Conservation (phyloP, 768 basidiomycete genomes). For the Brasilioporus rufonigricans region DNA sequence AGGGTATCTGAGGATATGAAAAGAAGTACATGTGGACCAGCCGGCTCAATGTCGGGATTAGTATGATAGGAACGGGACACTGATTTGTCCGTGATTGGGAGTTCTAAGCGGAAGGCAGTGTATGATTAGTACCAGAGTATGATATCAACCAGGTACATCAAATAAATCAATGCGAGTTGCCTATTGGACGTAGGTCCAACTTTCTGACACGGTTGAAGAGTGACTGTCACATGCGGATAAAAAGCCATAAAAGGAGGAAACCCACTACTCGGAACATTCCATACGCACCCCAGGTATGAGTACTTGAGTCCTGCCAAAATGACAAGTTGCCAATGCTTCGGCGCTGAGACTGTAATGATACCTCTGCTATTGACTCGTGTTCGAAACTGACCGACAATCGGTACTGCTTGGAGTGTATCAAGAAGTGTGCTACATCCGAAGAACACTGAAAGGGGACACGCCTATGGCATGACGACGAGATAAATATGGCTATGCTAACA, state of each 20-base stretch:
- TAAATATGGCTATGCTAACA: slow-evolving; percentile 8
- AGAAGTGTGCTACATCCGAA: neutral
- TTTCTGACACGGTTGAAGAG: slow-evolving; percentile 8
- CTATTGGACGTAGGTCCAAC: slow-evolving; percentile 5
- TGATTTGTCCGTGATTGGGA: slow-evolving; percentile 1
- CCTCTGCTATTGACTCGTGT: neutral
- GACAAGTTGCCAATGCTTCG: neutral
- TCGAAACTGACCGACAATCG: neutral
- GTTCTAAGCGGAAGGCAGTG: slow-evolving; percentile 8
- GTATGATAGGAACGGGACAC: neutral
- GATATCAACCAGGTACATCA: slow-evolving; percentile 24
- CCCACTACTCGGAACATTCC: neutral
- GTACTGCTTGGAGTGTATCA: neutral
- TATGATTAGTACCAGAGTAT: slow-evolving; percentile 11
- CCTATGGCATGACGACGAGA: slow-evolving; percentile 22
- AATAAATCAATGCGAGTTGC: slow-evolving; percentile 13
- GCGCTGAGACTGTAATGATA: neutral
- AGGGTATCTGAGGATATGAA: slow-evolving; percentile 16
- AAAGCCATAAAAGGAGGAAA: slow-evolving; percentile 12
- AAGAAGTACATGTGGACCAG: slow-evolving; percentile 1
- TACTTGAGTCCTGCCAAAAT: neutral
- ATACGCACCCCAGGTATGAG: slow-evolving; percentile 1
- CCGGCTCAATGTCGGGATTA: neutral
- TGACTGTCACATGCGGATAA: slow-evolving; percentile 16
- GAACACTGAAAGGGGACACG: slow-evolving; percentile 2